Conservation (phyloP, 345 rosid species). For the Populus tremula region DNA sequence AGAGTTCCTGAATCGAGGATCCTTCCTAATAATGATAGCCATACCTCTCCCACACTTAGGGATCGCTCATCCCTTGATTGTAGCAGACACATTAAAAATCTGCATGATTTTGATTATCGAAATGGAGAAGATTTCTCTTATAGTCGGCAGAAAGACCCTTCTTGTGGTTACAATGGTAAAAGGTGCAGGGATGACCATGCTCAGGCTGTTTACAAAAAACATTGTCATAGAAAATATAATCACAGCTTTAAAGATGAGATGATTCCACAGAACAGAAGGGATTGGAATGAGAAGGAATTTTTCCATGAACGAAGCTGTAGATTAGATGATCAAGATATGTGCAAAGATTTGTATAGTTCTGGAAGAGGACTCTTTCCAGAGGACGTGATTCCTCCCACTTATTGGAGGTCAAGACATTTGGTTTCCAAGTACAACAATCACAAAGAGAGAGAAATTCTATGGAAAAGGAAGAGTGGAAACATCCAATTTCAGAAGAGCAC, state of each 20-base stretch:
- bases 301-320: slow-evolving; percentile 24
- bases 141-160: slow-evolving; percentile 19
- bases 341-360: slow-evolving; percentile 23
- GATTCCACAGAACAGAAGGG: slow-evolving; percentile 24
- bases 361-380: slow-evolving; percentile 16
- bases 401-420: slow-evolving; percentile 25
- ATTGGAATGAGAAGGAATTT: slow-evolving; percentile 27
- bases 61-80: slow-evolving; percentile 26
- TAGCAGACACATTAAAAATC: slow-evolving; percentile 29
- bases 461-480: slow-evolving; percentile 31
- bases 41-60: slow-evolving; percentile 23
- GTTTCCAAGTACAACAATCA: slow-evolving; percentile 21
- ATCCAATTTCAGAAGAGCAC: slow-evolving; percentile 26
- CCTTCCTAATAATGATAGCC: slow-evolving; percentile 18
- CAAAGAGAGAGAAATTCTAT: slow-evolving; percentile 22
- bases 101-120: slow-evolving; percentile 24
- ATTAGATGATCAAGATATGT: slow-evolving; percentile 22
- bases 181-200: slow-evolving; percentile 23
- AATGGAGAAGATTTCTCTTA: slow-evolving; percentile 24
- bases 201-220: slow-evolving; percentile 16
- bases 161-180: slow-evolving; percentile 27
- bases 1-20: slow-evolving; percentile 20
- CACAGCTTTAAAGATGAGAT: slow-evolving; percentile 27
- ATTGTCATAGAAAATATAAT: slow-evolving; percentile 21
- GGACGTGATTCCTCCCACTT: slow-evolving; percentile 27